Conservation (phyloP, 257 asterid species). For the Schizonepeta tenuifolia region DNA sequence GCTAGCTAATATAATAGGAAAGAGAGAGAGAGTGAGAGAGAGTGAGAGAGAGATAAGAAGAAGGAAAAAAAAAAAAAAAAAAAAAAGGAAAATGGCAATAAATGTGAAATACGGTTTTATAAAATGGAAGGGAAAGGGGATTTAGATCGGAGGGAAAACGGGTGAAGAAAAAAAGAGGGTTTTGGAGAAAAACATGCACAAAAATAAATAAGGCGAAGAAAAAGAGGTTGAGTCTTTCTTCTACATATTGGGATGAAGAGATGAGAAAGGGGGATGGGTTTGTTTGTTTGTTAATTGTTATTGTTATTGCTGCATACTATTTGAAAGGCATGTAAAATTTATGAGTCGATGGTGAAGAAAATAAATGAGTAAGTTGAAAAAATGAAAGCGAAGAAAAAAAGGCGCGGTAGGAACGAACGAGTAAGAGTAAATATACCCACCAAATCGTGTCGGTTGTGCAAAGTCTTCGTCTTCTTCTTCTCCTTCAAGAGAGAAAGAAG, state of each 20-base stretch:
- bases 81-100: background rate
- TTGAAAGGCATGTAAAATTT: background rate
- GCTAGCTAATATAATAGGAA: background rate
- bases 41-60: too few species aligned
- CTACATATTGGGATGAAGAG: background rate
- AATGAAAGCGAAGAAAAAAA: conserved; percentile 16
- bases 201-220: background rate
- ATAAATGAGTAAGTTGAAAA: conserved; percentile 34
- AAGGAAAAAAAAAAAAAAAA: too few species aligned
- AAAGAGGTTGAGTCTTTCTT: background rate
- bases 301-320: background rate
- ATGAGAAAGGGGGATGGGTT: background rate
- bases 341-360: background rate
- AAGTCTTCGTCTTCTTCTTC: conserved; percentile 21
- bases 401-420: conserved; percentile 33
- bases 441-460: conserved; percentile 36
- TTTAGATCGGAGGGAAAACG: too few species aligned
- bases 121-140: background rate
- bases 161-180: background rate
- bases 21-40: too few species aligned
- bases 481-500: background rate
- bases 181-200: conserved; percentile 7
- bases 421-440: conserved; percentile 54
- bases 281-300: too few species aligned
- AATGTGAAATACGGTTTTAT: background rate